Base-by-base conservation (phyloP, 805 yeast species). In the Saccharomycopsis capsularis region DNA sequence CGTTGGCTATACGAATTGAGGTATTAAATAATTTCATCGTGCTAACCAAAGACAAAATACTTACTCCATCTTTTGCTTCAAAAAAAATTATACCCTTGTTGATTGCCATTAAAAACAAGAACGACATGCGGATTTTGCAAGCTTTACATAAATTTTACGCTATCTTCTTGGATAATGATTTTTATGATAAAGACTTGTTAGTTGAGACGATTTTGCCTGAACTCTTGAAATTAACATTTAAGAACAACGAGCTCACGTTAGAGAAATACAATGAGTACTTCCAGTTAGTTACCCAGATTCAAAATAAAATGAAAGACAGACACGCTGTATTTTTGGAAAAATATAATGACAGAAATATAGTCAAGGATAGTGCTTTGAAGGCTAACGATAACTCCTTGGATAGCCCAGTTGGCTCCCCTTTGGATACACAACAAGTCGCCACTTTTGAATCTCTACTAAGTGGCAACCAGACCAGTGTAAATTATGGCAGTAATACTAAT, bases 61-160 rank as follows among this genome's bases (percentile, higher is more conserved):
- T 89, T 46, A 96, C 90, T 57, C 79, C 78, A 55, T 74, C 78
- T 46, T 76, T 85, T 2, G 76, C 89, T 30, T 71, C 73, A 32
- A 97, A 91, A 43, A 86, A 83, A 47, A 69, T 93, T 35, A 65
- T 93, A n/a, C 96, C 96, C 0, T 66, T 91, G 21, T 68, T 91
- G 50, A 75, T 76, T 56, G 76, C 78, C 15, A 76, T 87, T 74
- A 87, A 87, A 25, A 51, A 62, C 82, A 93, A 24, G 69, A 93
- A 53, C 90, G 85, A 58, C 73, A 85, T 15, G 67, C 78, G 40
- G 79, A 86, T 36, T 72, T 85, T 39, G 60, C 69, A 57, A 68
- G 75, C 23, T 68, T 79, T 3, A 57, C 80, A 25, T 60, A 59
- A 13, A 67, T 79, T 4, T 74, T 76, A 57, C 56, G 58, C 15